Conservation (phyloP, 1,139 yeast genomes). For the Geotrichum klebahnii region DNA sequence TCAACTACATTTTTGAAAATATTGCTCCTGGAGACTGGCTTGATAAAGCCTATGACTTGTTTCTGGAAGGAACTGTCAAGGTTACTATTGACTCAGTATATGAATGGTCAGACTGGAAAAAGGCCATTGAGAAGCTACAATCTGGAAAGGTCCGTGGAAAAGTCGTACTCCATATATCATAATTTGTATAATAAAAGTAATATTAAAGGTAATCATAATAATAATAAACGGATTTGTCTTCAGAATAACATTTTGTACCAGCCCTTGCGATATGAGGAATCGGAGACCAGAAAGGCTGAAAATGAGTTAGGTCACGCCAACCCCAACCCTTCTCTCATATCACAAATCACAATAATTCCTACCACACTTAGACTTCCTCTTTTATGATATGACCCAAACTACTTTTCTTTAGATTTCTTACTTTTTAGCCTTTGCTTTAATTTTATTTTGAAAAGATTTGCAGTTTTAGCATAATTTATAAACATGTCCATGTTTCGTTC, state of each 20-base stretch:
- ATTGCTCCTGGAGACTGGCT: conserved; percentile 32
- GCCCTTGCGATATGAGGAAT: too few species aligned
- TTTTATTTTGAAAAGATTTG: background rate
- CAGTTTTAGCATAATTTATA: background rate
- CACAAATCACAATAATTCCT: background rate
- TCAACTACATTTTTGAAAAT: conserved; percentile 34
- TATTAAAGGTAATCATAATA: too few species aligned
- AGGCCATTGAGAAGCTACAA: conserved; percentile 49
- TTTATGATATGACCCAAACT: too few species aligned
- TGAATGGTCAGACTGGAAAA: conserved; percentile 47
- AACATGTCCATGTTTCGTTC: conserved; percentile 28
- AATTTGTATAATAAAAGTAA: background rate
- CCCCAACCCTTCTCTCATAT: background rate
- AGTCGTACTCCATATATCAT: conserved; percentile 41
- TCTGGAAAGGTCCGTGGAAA: conserved; percentile 59
- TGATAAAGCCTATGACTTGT: conserved; percentile 37
- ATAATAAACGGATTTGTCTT: too few species aligned
- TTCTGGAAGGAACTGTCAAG: conserved; percentile 44
- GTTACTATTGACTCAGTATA: conserved; percentile 53
- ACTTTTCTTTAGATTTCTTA: background rate
- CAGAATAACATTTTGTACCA: too few species aligned
- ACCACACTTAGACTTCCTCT: too few species aligned
- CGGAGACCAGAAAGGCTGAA: too few species aligned
- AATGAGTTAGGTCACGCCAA: background rate
- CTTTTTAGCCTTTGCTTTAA: background rate